Percentiles rank a stretch among this genome's conserved stretches.
These are phyloP conservation scores for Candida adriatica DNA, from an alignment of 805 yeast species.

Conservation along the genomic window DNA sequence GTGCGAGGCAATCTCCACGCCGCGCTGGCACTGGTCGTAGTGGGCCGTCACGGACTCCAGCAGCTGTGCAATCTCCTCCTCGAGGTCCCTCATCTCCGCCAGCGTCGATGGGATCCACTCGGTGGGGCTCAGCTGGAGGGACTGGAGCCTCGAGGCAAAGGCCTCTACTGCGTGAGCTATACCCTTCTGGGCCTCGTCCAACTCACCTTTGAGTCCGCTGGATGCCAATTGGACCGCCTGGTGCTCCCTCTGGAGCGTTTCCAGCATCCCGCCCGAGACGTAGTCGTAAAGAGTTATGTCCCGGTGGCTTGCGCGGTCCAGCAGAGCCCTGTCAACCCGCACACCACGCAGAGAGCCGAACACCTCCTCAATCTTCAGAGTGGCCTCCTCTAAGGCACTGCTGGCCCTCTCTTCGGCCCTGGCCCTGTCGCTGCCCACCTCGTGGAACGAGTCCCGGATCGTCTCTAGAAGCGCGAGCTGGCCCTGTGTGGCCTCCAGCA, in stretches of 20 bases:
- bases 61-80: slow-evolving; percentile 62
- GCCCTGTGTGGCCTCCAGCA: slow-evolving; percentile 37
- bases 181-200: slow-evolving; percentile 2
- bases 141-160: slow-evolving; percentile 9
- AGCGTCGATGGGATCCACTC: slow-evolving; percentile 20
- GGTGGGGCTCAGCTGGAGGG: slow-evolving; percentile 28
- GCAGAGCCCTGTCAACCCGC: slow-evolving; percentile 7
- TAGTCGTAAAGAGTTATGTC: slow-evolving; percentile 36
- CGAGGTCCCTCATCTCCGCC: slow-evolving; percentile 42
- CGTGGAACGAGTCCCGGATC: slow-evolving; percentile 7
- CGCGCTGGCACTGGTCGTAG: slow-evolving; percentile 69
- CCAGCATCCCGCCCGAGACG: slow-evolving; percentile 32
- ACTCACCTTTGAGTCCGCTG: slow-evolving; percentile 4
- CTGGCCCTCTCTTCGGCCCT: slow-evolving; percentile 1
- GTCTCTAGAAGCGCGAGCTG: slow-evolving; percentile 38
- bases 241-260: slow-evolving; percentile 17
- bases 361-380: slow-evolving; percentile 29
- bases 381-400: slow-evolving; percentile 26
- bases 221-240: slow-evolving; percentile 1
- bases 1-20: slow-evolving; percentile 28
- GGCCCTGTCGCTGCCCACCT: slow-evolving; percentile 9
- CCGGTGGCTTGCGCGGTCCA: slow-evolving; percentile 1
- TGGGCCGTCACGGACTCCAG: slow-evolving; percentile 72
- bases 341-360: slow-evolving; percentile 25
- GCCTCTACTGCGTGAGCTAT: background rate